These are phyloP conservation scores for Smallanthus sonchifolius DNA, from an alignment of 129 eudicot species.

Conservation along the genomic window DNA sequence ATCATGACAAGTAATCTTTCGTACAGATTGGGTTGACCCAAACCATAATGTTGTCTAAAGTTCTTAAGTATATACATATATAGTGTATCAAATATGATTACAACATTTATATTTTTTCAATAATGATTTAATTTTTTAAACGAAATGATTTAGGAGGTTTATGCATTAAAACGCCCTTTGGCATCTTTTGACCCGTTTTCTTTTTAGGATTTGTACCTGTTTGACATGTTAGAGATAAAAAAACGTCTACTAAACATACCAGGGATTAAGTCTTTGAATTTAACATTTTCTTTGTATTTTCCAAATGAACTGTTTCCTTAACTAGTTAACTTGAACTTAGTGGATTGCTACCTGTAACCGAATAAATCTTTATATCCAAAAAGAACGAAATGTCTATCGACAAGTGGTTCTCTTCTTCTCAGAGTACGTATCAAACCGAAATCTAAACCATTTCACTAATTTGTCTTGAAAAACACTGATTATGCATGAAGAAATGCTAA, in stretches of 20 bases:
- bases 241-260: neutral
- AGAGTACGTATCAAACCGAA: neutral
- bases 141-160: neutral
- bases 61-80: no score
- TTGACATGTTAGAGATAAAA: neutral
- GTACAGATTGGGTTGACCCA: neutral
- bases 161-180: neutral
- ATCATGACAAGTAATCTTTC: neutral
- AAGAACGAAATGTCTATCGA: neutral
- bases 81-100: no score
- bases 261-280: neutral
- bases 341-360: neutral
- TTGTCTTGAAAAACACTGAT: neutral
- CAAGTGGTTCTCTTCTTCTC: no score
- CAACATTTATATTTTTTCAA: no score
- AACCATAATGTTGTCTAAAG: neutral
- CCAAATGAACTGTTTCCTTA: neutral
- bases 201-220: neutral
- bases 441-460: neutral
- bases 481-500: no score
- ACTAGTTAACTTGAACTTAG: neutral
- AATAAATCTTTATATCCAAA: neutral
- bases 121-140: neutral
- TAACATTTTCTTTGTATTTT: conserved; percentile 9
- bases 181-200: neutral